These are phyloP conservation scores for Liquidambar formosana DNA, from an alignment of 164 flowering plant genomes.

Conservation along the genomic window DNA sequence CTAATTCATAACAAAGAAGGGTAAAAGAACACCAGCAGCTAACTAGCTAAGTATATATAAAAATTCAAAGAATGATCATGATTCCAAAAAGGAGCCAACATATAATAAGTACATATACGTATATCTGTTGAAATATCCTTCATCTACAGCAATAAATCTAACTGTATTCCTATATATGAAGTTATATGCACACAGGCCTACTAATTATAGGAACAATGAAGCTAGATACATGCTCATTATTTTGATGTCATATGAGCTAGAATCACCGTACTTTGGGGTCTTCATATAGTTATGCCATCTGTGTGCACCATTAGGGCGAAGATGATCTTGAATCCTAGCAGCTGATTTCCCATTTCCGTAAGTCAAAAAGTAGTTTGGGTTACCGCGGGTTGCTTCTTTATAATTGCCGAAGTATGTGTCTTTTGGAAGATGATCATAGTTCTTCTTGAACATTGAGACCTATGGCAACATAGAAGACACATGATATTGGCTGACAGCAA, in stretches of 20 bases:
- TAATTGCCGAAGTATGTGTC: constrained; percentile 86
- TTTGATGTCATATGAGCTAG: neutral
- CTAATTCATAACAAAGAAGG: too few relatives aligned
- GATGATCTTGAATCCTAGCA: constrained; percentile 92
- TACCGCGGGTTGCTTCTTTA: constrained; percentile 89
- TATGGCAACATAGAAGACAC: constrained; percentile 12
- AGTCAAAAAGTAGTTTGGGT: constrained; percentile 92
- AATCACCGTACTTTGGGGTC: constrained; percentile 68
- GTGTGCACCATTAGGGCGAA: constrained; percentile 98
- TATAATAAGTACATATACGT: too few relatives aligned
- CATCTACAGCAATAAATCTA: too few relatives aligned
- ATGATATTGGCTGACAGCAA: too few relatives aligned
- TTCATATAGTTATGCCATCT: constrained; percentile 99
- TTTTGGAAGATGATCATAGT: constrained; percentile 90
- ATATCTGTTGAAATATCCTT: too few relatives aligned
- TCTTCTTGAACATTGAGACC: constrained; percentile 98
- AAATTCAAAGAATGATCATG: too few relatives aligned
- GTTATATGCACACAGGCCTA: too few relatives aligned
- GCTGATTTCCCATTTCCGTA: constrained; percentile 99
- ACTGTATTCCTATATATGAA: too few relatives aligned
- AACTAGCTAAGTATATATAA: too few relatives aligned
- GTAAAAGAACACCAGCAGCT: too few relatives aligned
- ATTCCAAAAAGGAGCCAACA: too few relatives aligned
- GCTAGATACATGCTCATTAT: too few relatives aligned
- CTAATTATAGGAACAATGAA: neutral